Percentiles rank a stretch among this genome's conserved stretches.
These are phyloP conservation scores for Saccharomycopsis malanga DNA, from an alignment of 805 yeast genomes.

Conservation along the genomic window DNA sequence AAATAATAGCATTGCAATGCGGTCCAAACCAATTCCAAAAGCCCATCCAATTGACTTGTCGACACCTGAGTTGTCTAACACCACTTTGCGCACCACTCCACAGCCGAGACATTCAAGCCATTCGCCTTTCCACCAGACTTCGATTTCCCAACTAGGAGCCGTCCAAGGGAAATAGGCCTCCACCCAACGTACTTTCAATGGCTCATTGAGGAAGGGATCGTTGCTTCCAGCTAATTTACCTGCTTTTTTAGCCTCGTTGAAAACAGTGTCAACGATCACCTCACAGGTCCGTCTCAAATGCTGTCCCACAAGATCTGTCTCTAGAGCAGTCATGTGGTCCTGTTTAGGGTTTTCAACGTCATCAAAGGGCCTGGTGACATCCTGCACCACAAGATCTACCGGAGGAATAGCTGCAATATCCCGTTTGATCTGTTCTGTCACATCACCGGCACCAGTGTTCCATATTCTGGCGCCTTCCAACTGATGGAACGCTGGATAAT, in stretches of 20 bases:
- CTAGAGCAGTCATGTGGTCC: slow-evolving; percentile 58
- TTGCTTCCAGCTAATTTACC: slow-evolving; percentile 50
- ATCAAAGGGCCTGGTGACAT: slow-evolving; percentile 51
- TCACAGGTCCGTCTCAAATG: slow-evolving; percentile 88
- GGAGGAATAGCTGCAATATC: slow-evolving; percentile 26
- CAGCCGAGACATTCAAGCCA: slow-evolving; percentile 98
- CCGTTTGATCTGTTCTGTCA: slow-evolving; percentile 47
- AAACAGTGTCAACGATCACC: slow-evolving; percentile 72
- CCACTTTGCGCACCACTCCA: slow-evolving; percentile 80
- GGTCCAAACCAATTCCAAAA: slow-evolving; percentile 90
- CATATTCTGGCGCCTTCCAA: slow-evolving; percentile 94
- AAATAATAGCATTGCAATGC: slow-evolving; percentile 92
- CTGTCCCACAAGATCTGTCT: slow-evolving; percentile 58
- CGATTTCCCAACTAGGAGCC: slow-evolving; percentile 96
- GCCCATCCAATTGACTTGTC: slow-evolving; percentile 85
- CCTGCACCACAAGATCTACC: slow-evolving; percentile 69
- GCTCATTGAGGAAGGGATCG: slow-evolving; percentile 58
- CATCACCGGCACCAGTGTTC: slow-evolving; percentile 39
- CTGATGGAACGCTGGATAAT: slow-evolving; percentile 96
- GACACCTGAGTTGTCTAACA: slow-evolving; percentile 65
- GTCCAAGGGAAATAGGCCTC: slow-evolving; percentile 98
- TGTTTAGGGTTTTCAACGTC: slow-evolving; percentile 71
- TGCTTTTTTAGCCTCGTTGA: slow-evolving; percentile 59
- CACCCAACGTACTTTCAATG: slow-evolving; percentile 86
- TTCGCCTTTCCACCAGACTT: slow-evolving; percentile 97